Base-by-base conservation (phyloP, 2,329 filamentous ascomycete genomes). In the Hypoxylon sp. region DNA sequence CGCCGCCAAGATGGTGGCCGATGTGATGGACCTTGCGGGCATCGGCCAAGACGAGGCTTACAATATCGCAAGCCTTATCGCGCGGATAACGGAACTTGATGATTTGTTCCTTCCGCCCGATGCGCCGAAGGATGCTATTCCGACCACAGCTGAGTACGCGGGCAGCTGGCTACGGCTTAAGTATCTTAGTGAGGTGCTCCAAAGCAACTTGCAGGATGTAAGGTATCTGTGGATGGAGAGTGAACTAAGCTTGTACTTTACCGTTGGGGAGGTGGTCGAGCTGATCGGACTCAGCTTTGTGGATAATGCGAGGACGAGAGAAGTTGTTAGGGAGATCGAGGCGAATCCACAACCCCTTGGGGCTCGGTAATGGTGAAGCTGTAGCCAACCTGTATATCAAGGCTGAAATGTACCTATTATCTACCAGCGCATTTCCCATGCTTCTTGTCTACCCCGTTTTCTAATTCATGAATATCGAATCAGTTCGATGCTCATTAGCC, bases 31-130 rank as follows among this genome's bases (percentile, higher is more conserved):
- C 46, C 82, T 90, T 72, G 71, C 84, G 0, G 83, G 85, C 0
- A 88, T 90, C 56, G 83, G 87, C 5, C 87, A 89, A 70, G 88
- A 90, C 34, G 87, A 90, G 69, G 88, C 88, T 0, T 90, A 87
- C 76, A 83, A 81, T 51, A 86, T 89, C 59, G 88, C 88, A 16
- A 83, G 82, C 57, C 78, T 88, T 46, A 90, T 91, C 52, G 79
- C 83, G 1, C 81, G 80, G 19, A 81, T 88, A n/a, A 86, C 85
- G 1, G 81, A 83, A 68, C 80, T 90, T 0, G 88, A 90, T 67
- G 84, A 87, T 56, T 74, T 90, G 12, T 91, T 90, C 71, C 75
- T 87, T 0, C 83, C 85, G 0, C 68, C 71, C 0, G 71, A 59
- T 12, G 68, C 72, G 2, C 70, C 62, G 5, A 75, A 74, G 21